Base-by-base conservation (phyloP, 768 basidiomycete species). In the Boletus rufocinnamomeus region DNA sequence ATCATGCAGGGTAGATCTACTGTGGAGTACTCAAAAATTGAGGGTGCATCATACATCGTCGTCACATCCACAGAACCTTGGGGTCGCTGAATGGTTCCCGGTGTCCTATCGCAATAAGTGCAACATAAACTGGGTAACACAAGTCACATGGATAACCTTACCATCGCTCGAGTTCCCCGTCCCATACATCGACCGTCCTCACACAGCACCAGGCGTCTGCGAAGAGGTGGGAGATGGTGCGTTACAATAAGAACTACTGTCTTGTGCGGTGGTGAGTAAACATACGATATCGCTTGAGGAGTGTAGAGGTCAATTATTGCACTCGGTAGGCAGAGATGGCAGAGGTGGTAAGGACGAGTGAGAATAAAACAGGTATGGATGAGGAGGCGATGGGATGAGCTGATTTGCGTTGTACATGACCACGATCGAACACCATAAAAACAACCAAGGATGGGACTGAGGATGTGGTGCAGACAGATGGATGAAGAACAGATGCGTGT, bases 401-500 rank as follows among this genome's bases (percentile, higher is more conserved):
- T 64, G 68, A 55, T 69, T 64, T 65, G 70, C 69, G 68, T 73
- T 73, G 73, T 74, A 73, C 73, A 74, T 54, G 72, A 68, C 68
- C 73, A 74, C 70, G 58, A 73, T 60, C 58, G 59, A 71, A 73
- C 72, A 72, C 66, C 72, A 63, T 72, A 74, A 70, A 66, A 73
- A 66, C 72, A 74, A 69, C 69, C 70, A 71, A 65, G 57, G 68
- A 57, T n/a, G 50, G 54, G 66, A 57, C 49, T 52, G 64, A 47
- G 56, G 56, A 59, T 56, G 61, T 51, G 61, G 38, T 62, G 70
- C 63, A 65, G 62, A 60, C 64, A 66, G 66, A 63, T 63, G 59
- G 59, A 44, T 63, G 66, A 64, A 56, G 53, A 62, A 54, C 58
- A 70, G 66, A 41, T 60, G 63, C n/a, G 52, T 56, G 61, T 57